Evolutionary conservation across 106 monocot genomes (phyloP), one percentile per base, ranked within the genome.

Genomic region (Platanthera guangdongensis): DNA sequence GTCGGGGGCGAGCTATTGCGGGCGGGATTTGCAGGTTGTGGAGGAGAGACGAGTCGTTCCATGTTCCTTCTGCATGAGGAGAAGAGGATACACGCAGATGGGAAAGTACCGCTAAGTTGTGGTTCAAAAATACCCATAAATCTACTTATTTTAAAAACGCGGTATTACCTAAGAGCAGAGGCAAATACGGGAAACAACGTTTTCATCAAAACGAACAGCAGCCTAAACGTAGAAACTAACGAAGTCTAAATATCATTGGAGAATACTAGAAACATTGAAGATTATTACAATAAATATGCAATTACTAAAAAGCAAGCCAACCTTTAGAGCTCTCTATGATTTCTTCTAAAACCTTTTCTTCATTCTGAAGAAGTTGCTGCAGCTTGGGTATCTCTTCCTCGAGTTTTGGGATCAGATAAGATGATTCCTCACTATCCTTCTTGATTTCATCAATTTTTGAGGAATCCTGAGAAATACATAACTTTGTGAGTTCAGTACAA

Each of bases 371-470:
- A n/a, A 76, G 53, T 52, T 90, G 80, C 81, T 99, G 94, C 73
- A 99, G 74, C 75, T 88, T 92, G 3, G 99, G 92, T 22, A 92
- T 84, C 73, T 92, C 88, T 80, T 84, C 88, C 86, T 99, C 86
- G 63, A 99, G 91, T 77, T 83, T 87, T 80, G 94, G 92, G 71
- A 99, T 92, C 48, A 84, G 19, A 77, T 63, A 78, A 68, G 85
- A 87, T 75, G 85, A 89, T 75, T 91, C 91, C 74, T 93, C 92
- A 64, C 71, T 81, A 13, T 92, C 94, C 55, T 86, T 92, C 47
- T 50, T 50, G 74, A 85, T 77, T 59, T 92, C 92, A 62, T 86
- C 81, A 80, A 91, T 77, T 87, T 89, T 93, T 16, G 74, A 76
- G 47, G 85, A 85, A 74, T 94, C 94, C 97, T 97, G 80, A 64